Percentiles rank a stretch among this genome's conserved stretches.
Conservation (phyloP, 2,329 filamentous ascomycete genomes). For the Elsinoe arachidis region DNA sequence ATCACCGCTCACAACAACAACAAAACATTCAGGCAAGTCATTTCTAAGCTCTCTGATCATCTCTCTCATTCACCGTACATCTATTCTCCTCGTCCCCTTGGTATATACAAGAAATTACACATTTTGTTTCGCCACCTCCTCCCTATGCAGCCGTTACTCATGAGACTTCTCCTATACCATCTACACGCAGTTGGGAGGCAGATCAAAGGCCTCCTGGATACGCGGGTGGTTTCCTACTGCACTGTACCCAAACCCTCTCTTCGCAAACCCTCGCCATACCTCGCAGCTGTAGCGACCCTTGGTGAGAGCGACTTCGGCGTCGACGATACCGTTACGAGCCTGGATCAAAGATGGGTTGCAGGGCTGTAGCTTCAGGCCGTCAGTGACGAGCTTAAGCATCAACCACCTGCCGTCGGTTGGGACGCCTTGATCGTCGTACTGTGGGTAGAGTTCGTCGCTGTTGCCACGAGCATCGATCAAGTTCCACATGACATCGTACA, state of each 20-base stretch:
- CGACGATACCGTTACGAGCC: constrained; percentile 48
- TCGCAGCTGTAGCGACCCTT: constrained; percentile 44
- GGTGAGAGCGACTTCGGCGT: constrained; percentile 46
- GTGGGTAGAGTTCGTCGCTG: constrained; percentile 36
- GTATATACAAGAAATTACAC: constrained; percentile 7
- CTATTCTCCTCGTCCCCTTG: constrained; percentile 5
- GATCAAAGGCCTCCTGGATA: neutral
- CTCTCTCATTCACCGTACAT: neutral
- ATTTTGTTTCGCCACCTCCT: neutral
- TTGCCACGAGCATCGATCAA: constrained; percentile 49
- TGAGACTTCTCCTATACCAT: neutral
- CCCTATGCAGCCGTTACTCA: neutral
- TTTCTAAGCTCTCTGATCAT: neutral
- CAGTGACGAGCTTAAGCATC: constrained; percentile 45
- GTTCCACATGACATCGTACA: constrained; percentile 53
- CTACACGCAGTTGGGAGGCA: neutral
- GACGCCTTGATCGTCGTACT: constrained; percentile 37
- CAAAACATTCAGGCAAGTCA: neutral
- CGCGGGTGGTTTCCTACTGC: constrained; percentile 19
- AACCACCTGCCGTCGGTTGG: constrained; percentile 47
- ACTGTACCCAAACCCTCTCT: constrained; percentile 42
- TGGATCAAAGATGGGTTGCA: constrained; percentile 48
- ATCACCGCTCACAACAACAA: neutral
- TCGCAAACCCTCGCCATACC: constrained; percentile 50
- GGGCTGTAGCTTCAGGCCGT: constrained; percentile 44